Conservation (phyloP, 495 filamentous ascomycete genomes). For the Choiromyces venosus region DNA sequence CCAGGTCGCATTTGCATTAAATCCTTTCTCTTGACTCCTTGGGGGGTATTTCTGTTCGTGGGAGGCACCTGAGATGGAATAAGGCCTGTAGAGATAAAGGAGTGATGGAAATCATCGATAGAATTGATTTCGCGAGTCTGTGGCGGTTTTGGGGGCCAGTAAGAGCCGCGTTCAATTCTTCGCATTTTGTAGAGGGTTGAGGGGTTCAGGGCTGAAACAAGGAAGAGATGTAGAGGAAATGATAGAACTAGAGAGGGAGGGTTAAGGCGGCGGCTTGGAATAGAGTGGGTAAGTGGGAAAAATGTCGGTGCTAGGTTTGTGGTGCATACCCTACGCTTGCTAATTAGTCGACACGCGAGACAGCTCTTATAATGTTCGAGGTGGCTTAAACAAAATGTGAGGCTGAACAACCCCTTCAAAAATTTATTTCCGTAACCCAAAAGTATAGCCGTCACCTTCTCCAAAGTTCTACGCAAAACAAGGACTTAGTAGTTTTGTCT, state of each 20-base stretch:
- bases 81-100: not conserved
- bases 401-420: not conserved
- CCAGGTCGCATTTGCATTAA: not conserved
- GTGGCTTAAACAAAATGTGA: not conserved
- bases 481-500: not conserved
- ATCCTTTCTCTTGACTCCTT: not conserved
- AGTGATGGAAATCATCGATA: not conserved
- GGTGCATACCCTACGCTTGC: not conserved
- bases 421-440: not conserved
- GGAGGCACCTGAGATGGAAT: not conserved
- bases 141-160: not conserved
- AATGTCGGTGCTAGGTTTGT: not conserved
- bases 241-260: not conserved
- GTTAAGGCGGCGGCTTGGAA: not conserved
- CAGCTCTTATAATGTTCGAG: not conserved
- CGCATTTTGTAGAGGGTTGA: not conserved
- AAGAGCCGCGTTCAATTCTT: not conserved
- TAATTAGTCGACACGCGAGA: not conserved
- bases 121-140: not conserved
- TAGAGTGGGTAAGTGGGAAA: not conserved
- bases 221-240: not conserved
- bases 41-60: not conserved
- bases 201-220: not conserved
- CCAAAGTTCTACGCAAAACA: not conserved
- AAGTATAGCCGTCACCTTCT: not conserved